Conservation (phyloP, 306 rosid species). For the Acacia acuminata region DNA sequence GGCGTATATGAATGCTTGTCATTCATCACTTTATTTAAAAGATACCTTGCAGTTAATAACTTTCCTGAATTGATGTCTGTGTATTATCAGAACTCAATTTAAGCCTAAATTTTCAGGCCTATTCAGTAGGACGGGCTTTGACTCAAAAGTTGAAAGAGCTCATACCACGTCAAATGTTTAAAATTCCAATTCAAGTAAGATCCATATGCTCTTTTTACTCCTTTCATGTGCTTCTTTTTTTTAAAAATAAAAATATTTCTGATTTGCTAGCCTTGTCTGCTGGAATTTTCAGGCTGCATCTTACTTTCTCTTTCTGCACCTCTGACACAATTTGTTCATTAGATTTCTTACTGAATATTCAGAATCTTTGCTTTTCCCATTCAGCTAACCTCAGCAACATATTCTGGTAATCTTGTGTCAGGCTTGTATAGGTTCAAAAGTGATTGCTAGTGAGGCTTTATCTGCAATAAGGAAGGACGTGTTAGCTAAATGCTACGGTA, state of each 20-base stretch:
- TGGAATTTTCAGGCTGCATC: conserved; percentile 1
- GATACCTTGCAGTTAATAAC: conserved; percentile 1
- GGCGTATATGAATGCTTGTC: neutral
- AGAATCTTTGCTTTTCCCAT: neutral
- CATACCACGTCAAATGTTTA: conserved; percentile 97
- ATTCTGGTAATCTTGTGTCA: conserved; percentile 33
- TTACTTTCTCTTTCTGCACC: conserved; percentile 14
- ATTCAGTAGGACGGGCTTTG: conserved; percentile 91
- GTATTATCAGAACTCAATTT: conserved; percentile 27
- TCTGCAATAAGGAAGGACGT: conserved; percentile 96
- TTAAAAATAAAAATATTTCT: neutral
- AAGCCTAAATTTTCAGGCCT: conserved; percentile 59
- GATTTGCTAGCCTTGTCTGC: conserved; percentile 24
- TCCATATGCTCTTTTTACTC: conserved; percentile 19
- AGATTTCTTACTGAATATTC: neutral
- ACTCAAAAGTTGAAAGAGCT: conserved; percentile 91
- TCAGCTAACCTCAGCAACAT: conserved; percentile 30
- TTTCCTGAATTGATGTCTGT: conserved; percentile 2
- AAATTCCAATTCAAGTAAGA: conserved; percentile 88
- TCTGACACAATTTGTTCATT: neutral
- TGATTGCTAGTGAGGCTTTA: conserved; percentile 88
- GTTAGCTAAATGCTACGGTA: conserved; percentile 92
- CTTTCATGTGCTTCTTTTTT: conserved; percentile 6
- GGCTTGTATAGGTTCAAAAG: conserved; percentile 91
- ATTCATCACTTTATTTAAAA: neutral